Evolutionary conservation across 768 basidiomycete genomes (phyloP), one percentile per base, ranked within the genome.

Genomic region (Fistulinella prunicolor): DNA sequence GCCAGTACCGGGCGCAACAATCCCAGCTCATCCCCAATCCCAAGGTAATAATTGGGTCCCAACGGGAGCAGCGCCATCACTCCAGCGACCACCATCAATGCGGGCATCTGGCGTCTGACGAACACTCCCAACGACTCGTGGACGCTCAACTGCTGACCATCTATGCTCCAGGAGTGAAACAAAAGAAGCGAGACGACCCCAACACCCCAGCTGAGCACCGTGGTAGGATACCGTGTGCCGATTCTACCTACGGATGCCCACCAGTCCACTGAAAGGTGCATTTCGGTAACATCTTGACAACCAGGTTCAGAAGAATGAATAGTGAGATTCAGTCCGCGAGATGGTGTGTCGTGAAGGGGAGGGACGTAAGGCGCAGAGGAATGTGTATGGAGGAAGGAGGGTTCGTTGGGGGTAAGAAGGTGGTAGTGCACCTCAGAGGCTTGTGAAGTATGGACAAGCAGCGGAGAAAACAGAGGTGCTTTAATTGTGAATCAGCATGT

Each of bases 201-300:
- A 2, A 86, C 70, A 3, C 82, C 74, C 86, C 94, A 96, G 22
- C 78, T 77, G 3, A 84, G 71, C 0, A 89, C 57, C 2, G 83
- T 82, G 26, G 81, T 84, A 39, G 85, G 78, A 68, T 91, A 97
- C 20, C 95, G 75, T 16, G 82, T 70, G 1, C 83, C 81, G 64
- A 81, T 76, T 30, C 86, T 75, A 2, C 89, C 89, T 6, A 90
- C 49, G 2, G 85, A 89, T 9, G 78, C 73, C 64, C 73, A 71
- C 81, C 83, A 82, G 61, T 94, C 89, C 7, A 95, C 60, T 13
- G 68, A 66, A n/a, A 95, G 60, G 2, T 63, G 56, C 4, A 94
- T 54, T 5, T 53, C 14, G 29, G 62, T 52, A 34, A 60, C 66
- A 29, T 53, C 61, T 29, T 51, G 41, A 62, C 90, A 94, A 13